Conservation (phyloP, 345 rosid genomes). For the Citrus sp. region DNA sequence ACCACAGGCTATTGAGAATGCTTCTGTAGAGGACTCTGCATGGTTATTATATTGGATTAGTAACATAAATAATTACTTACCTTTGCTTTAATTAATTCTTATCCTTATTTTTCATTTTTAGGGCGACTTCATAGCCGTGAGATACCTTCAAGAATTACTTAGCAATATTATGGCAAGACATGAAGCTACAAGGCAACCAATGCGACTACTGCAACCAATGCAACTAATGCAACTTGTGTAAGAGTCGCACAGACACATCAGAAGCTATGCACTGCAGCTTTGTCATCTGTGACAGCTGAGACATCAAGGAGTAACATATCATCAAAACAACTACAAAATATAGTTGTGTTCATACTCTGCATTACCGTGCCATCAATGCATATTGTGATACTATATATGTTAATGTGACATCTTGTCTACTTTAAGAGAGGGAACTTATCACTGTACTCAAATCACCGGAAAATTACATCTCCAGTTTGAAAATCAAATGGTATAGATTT, state of each 20-base stretch:
- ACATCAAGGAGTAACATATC: not conserved
- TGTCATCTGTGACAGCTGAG: not conserved
- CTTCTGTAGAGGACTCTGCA: not conserved
- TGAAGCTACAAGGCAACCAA: not conserved
- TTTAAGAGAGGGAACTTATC: not conserved
- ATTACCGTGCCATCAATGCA: not conserved
- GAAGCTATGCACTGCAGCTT: not conserved
- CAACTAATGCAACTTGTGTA: not conserved
- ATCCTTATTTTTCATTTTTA: not conserved
- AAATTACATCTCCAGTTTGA: not conserved
- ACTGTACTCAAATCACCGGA: not conserved
- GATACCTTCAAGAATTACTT: slow-evolving; percentile 1
- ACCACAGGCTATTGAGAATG: not conserved
- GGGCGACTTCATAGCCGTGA: slow-evolving; percentile 16
- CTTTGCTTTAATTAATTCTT: not conserved
- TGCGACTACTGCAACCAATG: not conserved
- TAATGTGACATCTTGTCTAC: not conserved
- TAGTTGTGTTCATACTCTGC: not conserved
- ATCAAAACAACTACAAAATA: not conserved
- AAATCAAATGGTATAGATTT: not conserved
- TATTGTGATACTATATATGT: not conserved
- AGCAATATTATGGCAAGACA: slow-evolving; percentile 9
- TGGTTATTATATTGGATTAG: not conserved
- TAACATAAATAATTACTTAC: not conserved
- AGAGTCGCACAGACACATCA: not conserved